Evolutionary conservation across 2,329 filamentous ascomycete species (phyloP).

Genomic region (Xylariaceae sp.): DNA sequence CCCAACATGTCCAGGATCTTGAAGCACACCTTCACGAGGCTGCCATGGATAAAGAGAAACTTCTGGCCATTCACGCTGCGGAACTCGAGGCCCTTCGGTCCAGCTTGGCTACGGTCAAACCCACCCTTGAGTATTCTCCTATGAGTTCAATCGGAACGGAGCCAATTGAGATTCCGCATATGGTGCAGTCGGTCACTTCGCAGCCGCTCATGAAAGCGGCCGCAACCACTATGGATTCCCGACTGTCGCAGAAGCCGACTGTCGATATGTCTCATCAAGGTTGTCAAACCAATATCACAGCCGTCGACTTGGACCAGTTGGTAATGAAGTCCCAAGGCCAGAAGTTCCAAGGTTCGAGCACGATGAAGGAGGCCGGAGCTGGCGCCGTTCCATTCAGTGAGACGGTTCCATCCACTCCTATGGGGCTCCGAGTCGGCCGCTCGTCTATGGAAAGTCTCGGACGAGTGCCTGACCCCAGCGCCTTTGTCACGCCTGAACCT

Average conservation of each 20-base stretch:
- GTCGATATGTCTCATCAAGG: slow-evolving; percentile 60
- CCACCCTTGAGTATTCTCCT: slow-evolving; percentile 39
- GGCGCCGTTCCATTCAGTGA: slow-evolving; percentile 28
- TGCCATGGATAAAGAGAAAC: slow-evolving; percentile 26
- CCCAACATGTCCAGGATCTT: slow-evolving; percentile 22
- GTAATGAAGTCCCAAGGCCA: slow-evolving; percentile 55
- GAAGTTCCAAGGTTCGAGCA: slow-evolving; percentile 25
- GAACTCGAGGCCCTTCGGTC: slow-evolving; percentile 31
- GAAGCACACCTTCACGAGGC: slow-evolving; percentile 23
- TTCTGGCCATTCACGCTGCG: slow-evolving; percentile 26
- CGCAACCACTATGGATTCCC: slow-evolving; percentile 50
- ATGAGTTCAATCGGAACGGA: slow-evolving; percentile 44
- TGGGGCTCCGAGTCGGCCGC: slow-evolving; percentile 39
- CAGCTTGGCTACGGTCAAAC: slow-evolving; percentile 24
- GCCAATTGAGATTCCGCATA: slow-evolving; percentile 45
- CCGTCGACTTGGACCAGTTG: slow-evolving; percentile 66
- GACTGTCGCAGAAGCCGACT: slow-evolving; percentile 36
- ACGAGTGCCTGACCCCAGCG: slow-evolving; percentile 34
- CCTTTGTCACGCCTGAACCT: slow-evolving; percentile 36
- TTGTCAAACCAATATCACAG: slow-evolving; percentile 79
- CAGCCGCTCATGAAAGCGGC: slow-evolving; percentile 57
- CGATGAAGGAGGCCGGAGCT: slow-evolving; percentile 16
- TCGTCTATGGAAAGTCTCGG: slow-evolving; percentile 46
- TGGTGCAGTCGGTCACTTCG: slow-evolving; percentile 47
- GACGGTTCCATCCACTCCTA: slow-evolving; percentile 31